phyloP scores from a whole-genome alignment of 768 basidiomycete species.

The Tubosaeta sp. region DNA sequence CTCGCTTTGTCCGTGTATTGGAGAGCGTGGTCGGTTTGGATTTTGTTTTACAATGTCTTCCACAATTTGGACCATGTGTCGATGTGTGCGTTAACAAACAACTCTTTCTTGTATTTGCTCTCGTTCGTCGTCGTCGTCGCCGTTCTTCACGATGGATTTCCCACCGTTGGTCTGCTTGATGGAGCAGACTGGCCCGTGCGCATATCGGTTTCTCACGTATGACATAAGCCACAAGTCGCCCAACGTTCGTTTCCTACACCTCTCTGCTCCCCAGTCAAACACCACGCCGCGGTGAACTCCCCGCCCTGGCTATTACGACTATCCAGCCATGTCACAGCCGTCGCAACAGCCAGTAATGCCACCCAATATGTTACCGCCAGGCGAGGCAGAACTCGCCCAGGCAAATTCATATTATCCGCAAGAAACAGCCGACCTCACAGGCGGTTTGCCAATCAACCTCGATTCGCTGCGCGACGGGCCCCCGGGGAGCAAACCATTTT shows the following conservation, averaged over 20 bases:
- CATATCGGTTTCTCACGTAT: slow-evolving; percentile 37
- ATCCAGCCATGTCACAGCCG: slow-evolving; percentile 45
- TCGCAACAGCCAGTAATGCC: slow-evolving; percentile 53
- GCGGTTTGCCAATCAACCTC: slow-evolving; percentile 80
- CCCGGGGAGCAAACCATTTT: slow-evolving; percentile 86
- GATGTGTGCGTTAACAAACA: slow-evolving; percentile 56
- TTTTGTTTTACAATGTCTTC: slow-evolving; percentile 77
- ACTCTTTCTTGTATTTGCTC: slow-evolving; percentile 29
- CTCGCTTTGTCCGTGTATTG: slow-evolving; percentile 38
- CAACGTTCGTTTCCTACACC: slow-evolving; percentile 30
- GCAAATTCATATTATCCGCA: slow-evolving; percentile 67
- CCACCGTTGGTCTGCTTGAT: slow-evolving; percentile 20
- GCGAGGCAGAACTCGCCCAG: slow-evolving; percentile 48
- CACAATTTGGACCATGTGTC: slow-evolving; percentile 63
- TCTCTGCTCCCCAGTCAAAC: slow-evolving; percentile 23
- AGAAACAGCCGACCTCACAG: slow-evolving; percentile 72
- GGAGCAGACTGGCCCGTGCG: slow-evolving; percentile 53
- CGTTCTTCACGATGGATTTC: slow-evolving; percentile 24
- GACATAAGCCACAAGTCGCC: slow-evolving; percentile 53
- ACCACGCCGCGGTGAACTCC: slow-evolving; percentile 16
- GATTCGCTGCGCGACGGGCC: slow-evolving; percentile 85
- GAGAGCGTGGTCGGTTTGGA: slow-evolving; percentile 40
- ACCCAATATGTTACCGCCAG: slow-evolving; percentile 56
- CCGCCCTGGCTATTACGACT: slow-evolving; percentile 10
- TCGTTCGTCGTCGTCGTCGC: slow-evolving; percentile 26